Evolutionary conservation across 2,329 filamentous ascomycete genomes (phyloP).

Genomic region (Colletotrichum falcatum): DNA sequence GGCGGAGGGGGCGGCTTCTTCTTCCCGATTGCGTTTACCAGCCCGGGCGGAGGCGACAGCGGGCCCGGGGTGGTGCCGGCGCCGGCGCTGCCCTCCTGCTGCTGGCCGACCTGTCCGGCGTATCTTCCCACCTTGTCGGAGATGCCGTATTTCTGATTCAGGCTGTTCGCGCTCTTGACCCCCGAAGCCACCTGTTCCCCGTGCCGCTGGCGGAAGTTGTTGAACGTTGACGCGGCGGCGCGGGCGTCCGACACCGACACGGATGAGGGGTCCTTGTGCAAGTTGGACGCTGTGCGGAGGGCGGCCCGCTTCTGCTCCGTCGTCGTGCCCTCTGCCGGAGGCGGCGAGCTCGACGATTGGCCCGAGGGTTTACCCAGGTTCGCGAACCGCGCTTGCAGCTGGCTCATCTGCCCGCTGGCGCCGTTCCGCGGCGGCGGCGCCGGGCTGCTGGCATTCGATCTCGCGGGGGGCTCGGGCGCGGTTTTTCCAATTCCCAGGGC

Average conservation of each 20-base stretch:
- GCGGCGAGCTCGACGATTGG: constrained; percentile 46
- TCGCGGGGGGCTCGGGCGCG: constrained; percentile 42
- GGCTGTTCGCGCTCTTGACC: constrained; percentile 64
- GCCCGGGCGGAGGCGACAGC: constrained; percentile 35
- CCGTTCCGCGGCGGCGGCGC: constrained; percentile 45
- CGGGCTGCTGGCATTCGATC: constrained; percentile 47
- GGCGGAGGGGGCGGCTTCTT: constrained; percentile 67
- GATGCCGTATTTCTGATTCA: constrained; percentile 73
- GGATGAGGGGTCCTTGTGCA: constrained; percentile 71
- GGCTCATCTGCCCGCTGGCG: constrained; percentile 64
- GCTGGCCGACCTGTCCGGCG: constrained; percentile 38
- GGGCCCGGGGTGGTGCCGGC: constrained; percentile 5
- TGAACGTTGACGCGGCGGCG: constrained; percentile 69
- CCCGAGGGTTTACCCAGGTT: constrained; percentile 57
- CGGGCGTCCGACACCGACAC: constrained; percentile 70
- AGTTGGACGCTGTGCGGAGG: constrained; percentile 68
- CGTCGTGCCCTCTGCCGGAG: constrained; percentile 64
- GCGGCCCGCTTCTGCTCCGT: constrained; percentile 75
- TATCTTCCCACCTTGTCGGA: constrained; percentile 52
- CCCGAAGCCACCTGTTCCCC: constrained; percentile 75
- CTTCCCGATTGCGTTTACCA: constrained; percentile 52
- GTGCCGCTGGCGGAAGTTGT: constrained; percentile 78
- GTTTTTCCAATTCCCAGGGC: constrained; percentile 76
- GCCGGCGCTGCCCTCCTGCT: constrained; percentile 15
- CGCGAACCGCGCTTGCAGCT: constrained; percentile 77